These are phyloP conservation scores for Penicillium parvum DNA, from an alignment of 495 filamentous ascomycete genomes.

Conservation along the genomic window DNA sequence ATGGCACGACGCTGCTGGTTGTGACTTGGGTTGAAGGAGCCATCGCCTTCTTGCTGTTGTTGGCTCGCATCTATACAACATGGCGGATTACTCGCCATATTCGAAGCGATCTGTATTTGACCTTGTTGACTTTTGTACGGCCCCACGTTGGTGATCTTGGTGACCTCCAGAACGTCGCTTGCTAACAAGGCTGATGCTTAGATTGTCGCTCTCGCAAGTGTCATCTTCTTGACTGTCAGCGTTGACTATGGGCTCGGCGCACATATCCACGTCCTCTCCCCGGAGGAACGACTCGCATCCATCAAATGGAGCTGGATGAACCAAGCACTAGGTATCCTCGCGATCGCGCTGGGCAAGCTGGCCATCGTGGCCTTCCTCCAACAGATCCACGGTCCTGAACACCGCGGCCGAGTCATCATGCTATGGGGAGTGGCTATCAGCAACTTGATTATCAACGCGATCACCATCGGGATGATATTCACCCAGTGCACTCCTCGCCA, in stretches of 20 bases:
- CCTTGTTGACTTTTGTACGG: constrained; percentile 13
- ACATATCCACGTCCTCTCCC: constrained; percentile 18
- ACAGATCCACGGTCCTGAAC: constrained; percentile 14
- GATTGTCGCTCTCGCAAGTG: constrained; percentile 4
- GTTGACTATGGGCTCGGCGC: constrained; percentile 25
- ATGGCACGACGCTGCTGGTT: constrained; percentile 9
- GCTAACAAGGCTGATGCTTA: not conserved
- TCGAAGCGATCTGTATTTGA: constrained; percentile 9
- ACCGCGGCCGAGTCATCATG: constrained; percentile 3
- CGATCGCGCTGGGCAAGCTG: constrained; percentile 7
- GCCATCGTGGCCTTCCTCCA: constrained; percentile 14
- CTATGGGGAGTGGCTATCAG: constrained; percentile 8
- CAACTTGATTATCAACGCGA: constrained; percentile 8
- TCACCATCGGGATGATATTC: constrained; percentile 12
- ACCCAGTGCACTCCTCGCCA: constrained; percentile 7
- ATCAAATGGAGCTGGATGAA: constrained; percentile 31
- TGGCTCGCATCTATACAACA: constrained; percentile 11
- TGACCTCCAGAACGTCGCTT: not conserved
- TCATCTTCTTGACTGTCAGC: constrained; percentile 20
- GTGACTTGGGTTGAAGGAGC: constrained; percentile 7
- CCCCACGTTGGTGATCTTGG: not conserved
- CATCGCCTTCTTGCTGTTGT: constrained; percentile 5
- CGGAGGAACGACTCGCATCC: constrained; percentile 10
- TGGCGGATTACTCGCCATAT: constrained; percentile 16
- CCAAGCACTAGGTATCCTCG: constrained; percentile 24